Percentiles rank a stretch among this genome's conserved stretches.
These are phyloP conservation scores for Excoecaria agallocha DNA, from an alignment of 345 rosid genomes.

Conservation along the genomic window DNA sequence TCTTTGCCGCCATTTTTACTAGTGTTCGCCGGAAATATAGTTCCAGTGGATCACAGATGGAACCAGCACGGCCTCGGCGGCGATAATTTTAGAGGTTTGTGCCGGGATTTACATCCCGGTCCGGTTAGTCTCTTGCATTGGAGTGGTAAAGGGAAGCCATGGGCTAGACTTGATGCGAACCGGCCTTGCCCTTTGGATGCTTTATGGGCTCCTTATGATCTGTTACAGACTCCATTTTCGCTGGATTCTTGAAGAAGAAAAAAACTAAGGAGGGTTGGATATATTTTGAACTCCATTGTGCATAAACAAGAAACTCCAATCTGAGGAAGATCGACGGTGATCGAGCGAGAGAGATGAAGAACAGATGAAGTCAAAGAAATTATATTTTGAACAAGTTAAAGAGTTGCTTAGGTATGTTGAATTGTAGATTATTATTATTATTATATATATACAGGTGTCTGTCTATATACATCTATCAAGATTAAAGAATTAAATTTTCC, in stretches of 20 bases:
- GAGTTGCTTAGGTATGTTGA: neutral
- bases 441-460: neutral
- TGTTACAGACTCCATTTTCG: slow-evolving; percentile 34
- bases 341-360: neutral
- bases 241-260: slow-evolving; percentile 23
- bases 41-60: slow-evolving; percentile 76
- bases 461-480: neutral
- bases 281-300: neutral
- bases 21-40: slow-evolving; percentile 67
- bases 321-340: neutral
- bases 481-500: neutral
- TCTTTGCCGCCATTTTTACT: slow-evolving; percentile 73
- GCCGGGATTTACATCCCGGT: slow-evolving; percentile 34
- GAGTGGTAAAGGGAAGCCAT: slow-evolving; percentile 40
- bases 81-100: slow-evolving; percentile 30
- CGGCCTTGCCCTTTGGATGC: slow-evolving; percentile 36
- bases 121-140: slow-evolving; percentile 35
- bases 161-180: slow-evolving; percentile 33
- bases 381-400: neutral
- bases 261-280: too few species aligned
- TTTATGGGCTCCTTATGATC: slow-evolving; percentile 40
- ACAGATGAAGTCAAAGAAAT: neutral
- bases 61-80: slow-evolving; percentile 68
- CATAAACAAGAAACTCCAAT: neutral
- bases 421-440: neutral